These are phyloP conservation scores for Paracoccidioides lutzii DNA, from an alignment of 2,329 filamentous ascomycete genomes.

Conservation along the genomic window DNA sequence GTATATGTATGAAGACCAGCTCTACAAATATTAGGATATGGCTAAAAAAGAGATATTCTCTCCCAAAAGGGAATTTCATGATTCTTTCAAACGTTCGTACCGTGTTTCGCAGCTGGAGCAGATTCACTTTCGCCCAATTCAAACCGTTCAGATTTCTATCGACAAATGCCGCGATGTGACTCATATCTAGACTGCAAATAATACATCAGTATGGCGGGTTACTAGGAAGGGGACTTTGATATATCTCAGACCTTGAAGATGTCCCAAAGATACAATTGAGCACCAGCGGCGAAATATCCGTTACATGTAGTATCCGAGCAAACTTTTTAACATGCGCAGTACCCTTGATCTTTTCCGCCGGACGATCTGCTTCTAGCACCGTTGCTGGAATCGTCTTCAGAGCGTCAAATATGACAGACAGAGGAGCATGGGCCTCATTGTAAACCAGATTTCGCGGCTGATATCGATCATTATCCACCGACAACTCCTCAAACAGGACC, in stretches of 20 bases:
- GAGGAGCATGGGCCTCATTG: slow-evolving; percentile 2
- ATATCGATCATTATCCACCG: neutral
- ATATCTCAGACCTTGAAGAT: neutral
- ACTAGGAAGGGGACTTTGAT: neutral
- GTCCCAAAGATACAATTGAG: slow-evolving; percentile 4
- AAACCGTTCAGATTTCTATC: slow-evolving; percentile 3
- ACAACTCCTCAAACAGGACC: slow-evolving; percentile 4
- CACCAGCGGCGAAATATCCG: slow-evolving; percentile 4
- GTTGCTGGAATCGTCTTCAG: neutral
- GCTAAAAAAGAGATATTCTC: neutral
- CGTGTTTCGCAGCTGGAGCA: slow-evolving; percentile 3
- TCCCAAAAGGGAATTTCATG: neutral
- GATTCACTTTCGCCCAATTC: slow-evolving; percentile 6
- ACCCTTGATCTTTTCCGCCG: neutral
- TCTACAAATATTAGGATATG: neutral
- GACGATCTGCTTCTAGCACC: neutral
- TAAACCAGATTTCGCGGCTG: slow-evolving; percentile 1
- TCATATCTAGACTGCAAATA: neutral
- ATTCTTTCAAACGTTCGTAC: neutral
- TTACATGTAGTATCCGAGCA: neutral
- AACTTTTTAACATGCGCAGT: slow-evolving; percentile 1
- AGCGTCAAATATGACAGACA: slow-evolving; percentile 2
- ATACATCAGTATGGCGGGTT: neutral
- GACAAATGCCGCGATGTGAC: slow-evolving; percentile 1
- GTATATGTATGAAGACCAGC: slow-evolving; percentile 4